These are phyloP conservation scores for Lactarius psammicola DNA, from an alignment of 768 basidiomycete genomes.

Conservation along the genomic window DNA sequence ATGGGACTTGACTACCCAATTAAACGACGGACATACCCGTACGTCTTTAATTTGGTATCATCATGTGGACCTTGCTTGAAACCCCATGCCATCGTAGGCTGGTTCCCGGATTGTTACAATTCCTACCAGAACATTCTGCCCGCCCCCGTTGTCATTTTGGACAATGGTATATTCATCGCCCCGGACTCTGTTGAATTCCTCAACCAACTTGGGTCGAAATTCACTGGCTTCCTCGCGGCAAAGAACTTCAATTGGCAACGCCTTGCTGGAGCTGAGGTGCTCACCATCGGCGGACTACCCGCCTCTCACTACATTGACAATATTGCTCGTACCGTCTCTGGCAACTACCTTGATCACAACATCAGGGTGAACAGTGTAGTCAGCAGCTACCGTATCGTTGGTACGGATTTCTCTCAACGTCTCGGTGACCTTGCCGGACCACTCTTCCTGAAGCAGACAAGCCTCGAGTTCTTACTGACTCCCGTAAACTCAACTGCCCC, in stretches of 20 bases:
- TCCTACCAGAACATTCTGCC: slow-evolving; percentile 48
- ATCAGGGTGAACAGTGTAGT: slow-evolving; percentile 63
- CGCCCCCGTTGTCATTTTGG: slow-evolving; percentile 43
- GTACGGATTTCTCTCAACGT: slow-evolving; percentile 52
- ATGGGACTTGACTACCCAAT: slow-evolving; percentile 50
- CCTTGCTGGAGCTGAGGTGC: slow-evolving; percentile 57
- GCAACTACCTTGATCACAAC: slow-evolving; percentile 63
- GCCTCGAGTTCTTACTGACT: slow-evolving; percentile 49
- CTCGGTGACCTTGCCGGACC: slow-evolving; percentile 58
- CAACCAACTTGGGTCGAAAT: slow-evolving; percentile 45
- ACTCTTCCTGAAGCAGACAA: slow-evolving; percentile 45
- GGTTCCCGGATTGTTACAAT: slow-evolving; percentile 56
- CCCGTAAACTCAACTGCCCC: slow-evolving; percentile 45
- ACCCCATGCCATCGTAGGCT: slow-evolving; percentile 38
- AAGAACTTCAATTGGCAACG: slow-evolving; percentile 57
- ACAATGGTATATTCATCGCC: slow-evolving; percentile 44
- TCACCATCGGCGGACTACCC: slow-evolving; percentile 52
- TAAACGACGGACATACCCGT: slow-evolving; percentile 71
- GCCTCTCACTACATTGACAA: slow-evolving; percentile 55
- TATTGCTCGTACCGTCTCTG: slow-evolving; percentile 57
- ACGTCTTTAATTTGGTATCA: slow-evolving; percentile 26
- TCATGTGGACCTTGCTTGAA: background rate
- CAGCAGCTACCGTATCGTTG: slow-evolving; percentile 50
- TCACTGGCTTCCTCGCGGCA: slow-evolving; percentile 42
- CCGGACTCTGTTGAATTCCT: slow-evolving; percentile 56